A percentile compares a stretch with the other conserved stretches of the same genome.
These are phyloP conservation scores for Penicillium rolfsii DNA, from an alignment of 2,329 filamentous ascomycete genomes.

Conservation along the genomic window DNA sequence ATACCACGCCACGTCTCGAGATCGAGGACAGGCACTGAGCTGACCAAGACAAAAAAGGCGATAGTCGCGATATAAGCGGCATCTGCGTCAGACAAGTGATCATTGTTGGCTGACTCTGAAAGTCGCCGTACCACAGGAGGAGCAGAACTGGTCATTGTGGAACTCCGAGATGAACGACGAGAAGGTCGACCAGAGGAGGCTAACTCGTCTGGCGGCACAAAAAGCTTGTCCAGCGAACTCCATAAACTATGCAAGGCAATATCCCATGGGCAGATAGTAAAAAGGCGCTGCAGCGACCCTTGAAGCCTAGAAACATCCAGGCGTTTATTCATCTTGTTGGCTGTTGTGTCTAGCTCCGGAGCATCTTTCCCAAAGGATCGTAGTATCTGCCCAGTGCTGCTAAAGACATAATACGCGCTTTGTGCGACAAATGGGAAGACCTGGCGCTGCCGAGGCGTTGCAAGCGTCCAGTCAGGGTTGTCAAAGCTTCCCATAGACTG, in stretches of 20 bases:
- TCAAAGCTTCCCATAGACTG: constrained; percentile 43
- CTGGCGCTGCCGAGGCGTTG: constrained; percentile 42
- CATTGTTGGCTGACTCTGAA: constrained; percentile 34
- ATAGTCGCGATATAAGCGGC: constrained; percentile 46
- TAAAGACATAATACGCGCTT: constrained; percentile 50
- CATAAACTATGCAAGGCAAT: constrained; percentile 48
- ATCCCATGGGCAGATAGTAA: constrained; percentile 46
- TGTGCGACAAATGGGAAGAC: constrained; percentile 49
- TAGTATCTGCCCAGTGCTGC: constrained; percentile 45
- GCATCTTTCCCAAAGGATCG: constrained; percentile 42
- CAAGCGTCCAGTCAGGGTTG: constrained; percentile 43
- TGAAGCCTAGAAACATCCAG: constrained; percentile 40
- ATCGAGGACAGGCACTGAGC: constrained; percentile 44
- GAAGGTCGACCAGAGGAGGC: constrained; percentile 35
- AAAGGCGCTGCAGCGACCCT: constrained; percentile 39
- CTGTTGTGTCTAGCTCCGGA: constrained; percentile 9
- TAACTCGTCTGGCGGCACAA: constrained; percentile 44
- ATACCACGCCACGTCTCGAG: constrained; percentile 44
- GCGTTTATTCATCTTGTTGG: constrained; percentile 6
- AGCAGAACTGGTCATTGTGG: constrained; percentile 25
- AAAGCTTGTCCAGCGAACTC: constrained; percentile 45
- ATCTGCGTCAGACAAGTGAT: constrained; percentile 43
- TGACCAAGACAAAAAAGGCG: constrained; percentile 43
- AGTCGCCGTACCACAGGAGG: constrained; percentile 33
- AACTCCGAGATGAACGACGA: constrained; percentile 38